Evolutionary conservation across 495 filamentous ascomycete species (phyloP), one percentile per base, ranked within the genome.

Genomic region (Aspergillus conjunctus): DNA sequence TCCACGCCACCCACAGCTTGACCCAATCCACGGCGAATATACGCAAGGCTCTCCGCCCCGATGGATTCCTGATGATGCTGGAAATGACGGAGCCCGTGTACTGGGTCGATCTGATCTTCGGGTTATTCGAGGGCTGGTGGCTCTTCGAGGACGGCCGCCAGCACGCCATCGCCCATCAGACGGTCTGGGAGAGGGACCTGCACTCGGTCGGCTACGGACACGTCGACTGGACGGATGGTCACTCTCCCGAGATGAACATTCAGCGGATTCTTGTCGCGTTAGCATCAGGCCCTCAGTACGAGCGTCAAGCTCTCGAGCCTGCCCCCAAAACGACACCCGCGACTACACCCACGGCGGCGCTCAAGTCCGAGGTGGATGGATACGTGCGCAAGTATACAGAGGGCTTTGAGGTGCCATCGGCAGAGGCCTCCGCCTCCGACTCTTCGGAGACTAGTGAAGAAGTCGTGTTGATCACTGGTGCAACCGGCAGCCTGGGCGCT

Each of bases 71-170:
- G 0, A 59, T 70, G 18, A 44, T 80, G 45, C 57, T 75, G 2
- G 79, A 81, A 52, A 69, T 79, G 62, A 79, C 76, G 2, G 26
- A 58, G 46, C 20, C 39, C 0, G 14, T 77, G 0, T 60, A 61
- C 53, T 83, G 73, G 73, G 58, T 78, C 4, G 80, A 85, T 51
- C 21, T 83, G 14, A 65, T 77, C 20, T 82, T 77, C 50, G 80
- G 80, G 0, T 61, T 80, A 7, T 63, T 83, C 0, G 76, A 82
- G 22, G 80, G 81, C 2, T 85, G 82, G 82, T 83, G 81, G 81
- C 62, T 74, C 15, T 78, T 77, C 18, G 71, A 73, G 3, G 81
- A 85, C 62, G 79, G 78, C 1, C 75, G 79, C 0, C 17, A 21
- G 11, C 77, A 85, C 54, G 78, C 77, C 0, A 15, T 83, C 3